Percentiles rank a stretch among this genome's conserved stretches.
phyloP scores from a whole-genome alignment of 306 rosid species.

The Cicer bijugum region DNA sequence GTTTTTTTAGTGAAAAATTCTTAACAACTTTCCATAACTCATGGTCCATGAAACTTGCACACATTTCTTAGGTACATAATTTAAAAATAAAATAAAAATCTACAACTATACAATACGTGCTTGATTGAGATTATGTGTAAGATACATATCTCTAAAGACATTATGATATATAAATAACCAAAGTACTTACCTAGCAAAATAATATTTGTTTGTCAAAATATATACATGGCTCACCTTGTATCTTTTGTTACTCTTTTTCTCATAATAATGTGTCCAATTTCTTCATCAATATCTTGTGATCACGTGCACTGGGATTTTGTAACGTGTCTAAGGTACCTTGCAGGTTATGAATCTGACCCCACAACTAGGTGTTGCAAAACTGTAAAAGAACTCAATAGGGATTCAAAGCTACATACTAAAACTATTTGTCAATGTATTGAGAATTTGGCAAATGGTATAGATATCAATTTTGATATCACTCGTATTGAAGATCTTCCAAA shows the following conservation, averaged over 20 bases:
- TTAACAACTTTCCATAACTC: conserved; percentile 30
- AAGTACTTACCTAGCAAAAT: conserved; percentile 19
- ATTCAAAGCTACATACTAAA: not conserved
- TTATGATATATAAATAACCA: not conserved
- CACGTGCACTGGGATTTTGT: conserved; percentile 42
- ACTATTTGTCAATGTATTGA: conserved; percentile 39
- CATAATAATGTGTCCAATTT: conserved; percentile 11
- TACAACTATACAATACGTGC: conserved; percentile 26
- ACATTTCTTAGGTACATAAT: not conserved
- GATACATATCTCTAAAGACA: not conserved
- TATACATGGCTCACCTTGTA: conserved; percentile 11
- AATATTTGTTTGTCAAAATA: not conserved
- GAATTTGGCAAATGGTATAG: conserved; percentile 7
- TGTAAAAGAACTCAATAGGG: not conserved
- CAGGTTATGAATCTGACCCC: conserved; percentile 40
- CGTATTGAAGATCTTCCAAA: conserved; percentile 31
- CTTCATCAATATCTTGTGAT: conserved; percentile 34
- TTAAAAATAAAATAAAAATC: not conserved
- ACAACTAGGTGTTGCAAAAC: conserved; percentile 13
- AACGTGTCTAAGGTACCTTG: conserved; percentile 44
- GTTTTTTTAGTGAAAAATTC: not conserved
- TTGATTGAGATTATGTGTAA: not conserved
- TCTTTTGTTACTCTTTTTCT: conserved; percentile 18
- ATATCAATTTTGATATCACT: conserved; percentile 16
- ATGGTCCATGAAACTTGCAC: conserved; percentile 37